Evolutionary conservation across 345 rosid genomes (phyloP), one percentile per base, ranked within the genome.

Genomic region (Populus nigra): DNA sequence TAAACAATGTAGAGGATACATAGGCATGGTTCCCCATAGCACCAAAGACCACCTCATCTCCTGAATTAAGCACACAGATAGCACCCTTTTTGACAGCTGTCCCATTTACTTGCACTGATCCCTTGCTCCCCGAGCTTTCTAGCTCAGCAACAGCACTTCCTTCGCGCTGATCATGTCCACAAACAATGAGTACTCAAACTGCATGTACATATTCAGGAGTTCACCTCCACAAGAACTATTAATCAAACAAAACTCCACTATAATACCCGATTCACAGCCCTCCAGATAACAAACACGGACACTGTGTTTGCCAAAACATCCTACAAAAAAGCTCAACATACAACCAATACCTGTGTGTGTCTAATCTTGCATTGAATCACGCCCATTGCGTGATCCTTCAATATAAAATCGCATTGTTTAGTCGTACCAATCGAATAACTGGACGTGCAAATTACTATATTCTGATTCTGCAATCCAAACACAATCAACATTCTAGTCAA

Each of bases 41-140:
- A 79, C 98, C 94, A 73, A 94, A 91, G 67, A 86, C 84, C 65
- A 94, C 79, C 80, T 94, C 98, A 74, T 94, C 98, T 49, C 98
- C 97, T 1, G 98, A 90, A 75, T 81, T 86, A 70, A 93, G 92
- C 70, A 45, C 73, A 27, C 86, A 41, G 45, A 23, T 82, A 68
- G 84, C n/a, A 49, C 69, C 85, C 85, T 79, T 89, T 88, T 80
- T 86, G 79, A 93, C 77, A 72, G 77, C n/a, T 55, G 50, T 81
- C 71, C 95, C 90, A 76, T 94, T 93, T 73, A 87, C 85, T 89
- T 82, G 90, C 77, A 94, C 90, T 16, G 77, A 77, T 73, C 98
- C 97, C 79, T 85, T 86, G 89, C 85, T 87, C 45, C 98, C 98
- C 1, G 77, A 82, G 89, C 87, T 85, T 82, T 90, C 98, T 77